Evolutionary conservation across 208 protist species (phyloP).

Genomic region (Leishmania aethiopica): DNA sequence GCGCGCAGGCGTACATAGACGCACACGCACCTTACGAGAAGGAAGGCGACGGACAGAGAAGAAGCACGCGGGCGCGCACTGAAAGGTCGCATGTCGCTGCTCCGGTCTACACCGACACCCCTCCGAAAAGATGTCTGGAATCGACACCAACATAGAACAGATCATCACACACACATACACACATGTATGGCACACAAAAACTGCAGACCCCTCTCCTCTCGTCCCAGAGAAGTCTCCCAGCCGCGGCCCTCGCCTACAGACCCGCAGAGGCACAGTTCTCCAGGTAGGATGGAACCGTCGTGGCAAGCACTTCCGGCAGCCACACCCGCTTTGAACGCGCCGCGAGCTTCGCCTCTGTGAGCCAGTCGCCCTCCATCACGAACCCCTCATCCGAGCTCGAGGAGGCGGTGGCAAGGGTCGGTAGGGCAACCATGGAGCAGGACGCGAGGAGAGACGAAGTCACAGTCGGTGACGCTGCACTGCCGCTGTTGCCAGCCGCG

Average conservation of each 20-base stretch:
- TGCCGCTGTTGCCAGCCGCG: neutral
- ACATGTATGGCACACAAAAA: neutral
- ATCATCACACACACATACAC: neutral
- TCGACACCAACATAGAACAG: neutral
- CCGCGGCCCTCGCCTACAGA: neutral
- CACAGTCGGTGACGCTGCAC: neutral
- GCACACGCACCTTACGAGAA: neutral
- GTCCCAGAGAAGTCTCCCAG: neutral
- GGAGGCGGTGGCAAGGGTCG: constrained; percentile 14
- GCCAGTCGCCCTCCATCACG: constrained; percentile 31
- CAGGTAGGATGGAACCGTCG: constrained; percentile 25
- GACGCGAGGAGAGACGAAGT: neutral
- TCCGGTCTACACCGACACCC: neutral
- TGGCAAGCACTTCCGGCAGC: constrained; percentile 17
- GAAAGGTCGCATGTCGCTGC: neutral
- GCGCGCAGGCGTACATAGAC: neutral
- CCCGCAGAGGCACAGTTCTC: constrained; percentile 23
- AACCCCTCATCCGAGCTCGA: constrained; percentile 32
- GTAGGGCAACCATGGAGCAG: neutral
- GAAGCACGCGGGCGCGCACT: neutral
- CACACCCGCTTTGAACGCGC: constrained; percentile 32
- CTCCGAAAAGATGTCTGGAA: no score
- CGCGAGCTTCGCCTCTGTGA: constrained; percentile 23
- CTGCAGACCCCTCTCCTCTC: neutral
- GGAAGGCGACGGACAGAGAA: neutral